Evolutionary conservation across 129 eudicot species (phyloP), one percentile per base, ranked within the genome.

Genomic region (Helichrysum umbraculigerum): DNA sequence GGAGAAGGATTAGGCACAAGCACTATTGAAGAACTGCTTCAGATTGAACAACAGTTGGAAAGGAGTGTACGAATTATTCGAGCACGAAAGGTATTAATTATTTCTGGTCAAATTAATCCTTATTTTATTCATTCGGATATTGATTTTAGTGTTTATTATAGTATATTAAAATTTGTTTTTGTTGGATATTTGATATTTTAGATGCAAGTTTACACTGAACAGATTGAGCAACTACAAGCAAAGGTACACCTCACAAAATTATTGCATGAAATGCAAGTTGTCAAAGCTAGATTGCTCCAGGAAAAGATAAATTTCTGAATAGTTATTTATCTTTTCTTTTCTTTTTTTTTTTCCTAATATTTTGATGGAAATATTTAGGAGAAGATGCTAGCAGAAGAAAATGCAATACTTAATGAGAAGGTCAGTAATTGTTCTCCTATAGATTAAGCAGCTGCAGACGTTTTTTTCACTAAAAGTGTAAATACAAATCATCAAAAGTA

Each of bases 191-290:
- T 33, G 28, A 67, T 70, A 33, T 42, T 80, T 61, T 82, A 91
- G 97, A 89, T 85, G 88, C 91, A 91, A 78, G 91, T 86, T 50
- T 93, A 77, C 86, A 79, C 84, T 78, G 92, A 90, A 52, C 96
- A 93, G 79, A 85, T 90, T 80, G 83, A 80, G 76, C 90, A 85
- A 70, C 83, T 93, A 30, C 84, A 79, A 25, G 88, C 86, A 67
- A 93, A 90, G 97, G 98, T 90, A 84, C 34, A 41, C 47, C 14
- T 25, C 28, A 25, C 28, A 41, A 12, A 10, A 11, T 1, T 20
- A 5, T 28, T 29, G 7, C 16, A 73, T n/a, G 44, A 47, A 66
- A 5, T 37, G 39, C 58, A 68, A 4, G 68, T 39, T 76, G 33
- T 33, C 32, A 20, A 52, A 35, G 56, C 62, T 57, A 20, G 25